Evolutionary conservation across 78 protist species (phyloP), one percentile per base, ranked within the genome.

Genomic region (Speleostelium caveatum): DNA sequence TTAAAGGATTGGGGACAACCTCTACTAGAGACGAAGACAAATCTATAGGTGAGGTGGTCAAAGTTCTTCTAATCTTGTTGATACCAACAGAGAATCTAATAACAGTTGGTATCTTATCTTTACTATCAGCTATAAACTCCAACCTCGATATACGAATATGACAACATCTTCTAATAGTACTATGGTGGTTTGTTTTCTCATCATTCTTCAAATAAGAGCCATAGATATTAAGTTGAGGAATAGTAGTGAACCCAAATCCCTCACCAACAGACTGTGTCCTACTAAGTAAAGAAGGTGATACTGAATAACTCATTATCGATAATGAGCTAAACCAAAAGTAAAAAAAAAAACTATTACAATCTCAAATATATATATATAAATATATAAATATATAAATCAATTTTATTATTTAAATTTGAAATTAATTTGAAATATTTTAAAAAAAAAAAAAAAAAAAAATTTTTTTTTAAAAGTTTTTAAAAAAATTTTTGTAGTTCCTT

Each of bases 101-200:
- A 38, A 58, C 24, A 8, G 90, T 38, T 32, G 90, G 90, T 39
- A 83, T 56, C 22, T 69, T 83, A 12, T 83, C 90, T 45, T 53
- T 67, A 39, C 32, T 32, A 24, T 67, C 78, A 14, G 77, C 21
- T 12, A 61, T 83, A 24, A 83, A 59, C 16, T 83, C 90, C 38
- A 83, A 53, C 42, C 75, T 83, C 26, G 90, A 83, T 41, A 83
- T 83, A 42, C 79, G 51, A 42, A 83, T 26, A 42, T 83, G 90
- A 69, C 90, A 83, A 68, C 90, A 83, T 69, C 90, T 49, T 41
- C 59, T 83, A 42, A 83, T 63, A 28, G 53, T 36, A 35, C 79
- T 63, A 42, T 83, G 90, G 26, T 83, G 90, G 59, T 56, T 83
- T 21, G 90, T 69, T 32, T 83, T 83, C 32, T 83, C 90, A 60